Evolutionary conservation across 1,284 basidiomycete genomes (phyloP).

Genomic region (Exobasidium cylindrosporum): DNA sequence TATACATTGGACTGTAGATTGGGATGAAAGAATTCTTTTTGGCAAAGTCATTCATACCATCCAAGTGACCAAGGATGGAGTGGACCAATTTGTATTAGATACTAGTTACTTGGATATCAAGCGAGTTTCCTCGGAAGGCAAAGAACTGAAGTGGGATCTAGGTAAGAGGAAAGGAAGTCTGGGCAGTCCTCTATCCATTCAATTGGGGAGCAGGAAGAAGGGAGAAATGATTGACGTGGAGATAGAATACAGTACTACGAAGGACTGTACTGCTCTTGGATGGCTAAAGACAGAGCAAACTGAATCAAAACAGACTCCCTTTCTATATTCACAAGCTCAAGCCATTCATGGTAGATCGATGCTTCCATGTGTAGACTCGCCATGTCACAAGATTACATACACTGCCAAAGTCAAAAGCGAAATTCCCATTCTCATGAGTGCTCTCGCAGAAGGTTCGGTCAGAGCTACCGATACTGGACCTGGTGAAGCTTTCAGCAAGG

Average conservation of each 20-base stretch:
- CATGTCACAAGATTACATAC: slow-evolving; percentile 53
- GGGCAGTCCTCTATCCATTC: slow-evolving; percentile 56
- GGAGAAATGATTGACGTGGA: slow-evolving; percentile 36
- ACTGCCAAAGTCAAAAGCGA: slow-evolving; percentile 38
- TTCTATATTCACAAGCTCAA: slow-evolving; percentile 91
- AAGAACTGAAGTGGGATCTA: slow-evolving; percentile 62
- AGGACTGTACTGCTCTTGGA: slow-evolving; percentile 79
- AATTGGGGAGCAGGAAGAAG: slow-evolving; percentile 46
- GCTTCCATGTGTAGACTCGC: slow-evolving; percentile 48
- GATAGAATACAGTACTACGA: slow-evolving; percentile 64
- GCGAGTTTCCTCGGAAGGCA: slow-evolving; percentile 62
- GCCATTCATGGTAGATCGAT: slow-evolving; percentile 58
- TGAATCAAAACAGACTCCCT: slow-evolving; percentile 71
- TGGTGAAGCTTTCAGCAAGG: slow-evolving; percentile 2
- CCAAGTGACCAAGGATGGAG: slow-evolving; percentile 63
- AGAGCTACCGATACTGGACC: slow-evolving; percentile 18
- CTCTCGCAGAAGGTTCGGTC: slow-evolving; percentile 37
- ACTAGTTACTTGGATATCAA: slow-evolving; percentile 70
- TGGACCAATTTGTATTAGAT: slow-evolving; percentile 74
- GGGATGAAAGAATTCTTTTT: slow-evolving; percentile 65
- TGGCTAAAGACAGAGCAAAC: slow-evolving; percentile 91
- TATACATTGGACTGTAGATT: slow-evolving; percentile 83
- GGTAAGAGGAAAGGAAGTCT: slow-evolving; percentile 55
- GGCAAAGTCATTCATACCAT: slow-evolving; percentile 73
- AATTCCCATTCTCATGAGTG: slow-evolving; percentile 53